Conservation (phyloP, 2,329 filamentous ascomycete species). For the Exophiala viscosa region DNA sequence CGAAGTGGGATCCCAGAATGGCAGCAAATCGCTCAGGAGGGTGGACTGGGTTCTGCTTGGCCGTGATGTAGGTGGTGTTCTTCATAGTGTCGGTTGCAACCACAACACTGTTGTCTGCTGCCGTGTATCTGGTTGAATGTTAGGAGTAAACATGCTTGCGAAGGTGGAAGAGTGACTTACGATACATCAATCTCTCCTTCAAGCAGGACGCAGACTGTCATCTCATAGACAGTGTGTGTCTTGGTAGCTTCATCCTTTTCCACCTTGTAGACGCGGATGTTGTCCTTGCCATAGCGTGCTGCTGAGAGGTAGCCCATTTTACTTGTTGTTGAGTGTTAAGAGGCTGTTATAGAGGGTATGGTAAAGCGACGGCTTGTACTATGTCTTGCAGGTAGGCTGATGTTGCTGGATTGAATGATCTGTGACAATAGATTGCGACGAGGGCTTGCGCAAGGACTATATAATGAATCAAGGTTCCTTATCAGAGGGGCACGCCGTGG, state of each 20-base stretch:
- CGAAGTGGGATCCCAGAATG: constrained; percentile 81
- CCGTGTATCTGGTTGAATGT: constrained; percentile 66
- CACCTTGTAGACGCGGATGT: constrained; percentile 96
- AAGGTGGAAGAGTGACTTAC: constrained; percentile 46
- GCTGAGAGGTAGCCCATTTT: constrained; percentile 39
- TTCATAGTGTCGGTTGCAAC: constrained; percentile 98
- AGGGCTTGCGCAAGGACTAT: neutral
- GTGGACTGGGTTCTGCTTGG: constrained; percentile 87
- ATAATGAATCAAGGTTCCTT: constrained; percentile 11
- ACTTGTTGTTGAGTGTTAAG: neutral
- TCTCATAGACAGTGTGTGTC: constrained; percentile 82
- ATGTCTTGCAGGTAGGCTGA: neutral
- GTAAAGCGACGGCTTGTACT: neutral
- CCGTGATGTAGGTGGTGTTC: constrained; percentile 92
- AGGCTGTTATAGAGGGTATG: neutral
- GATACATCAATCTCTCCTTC: constrained; percentile 87
- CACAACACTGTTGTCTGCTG: constrained; percentile 89
- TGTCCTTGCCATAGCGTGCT: constrained; percentile 68
- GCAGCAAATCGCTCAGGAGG: constrained; percentile 89
- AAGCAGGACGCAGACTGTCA: constrained; percentile 88
- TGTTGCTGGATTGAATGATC: neutral
- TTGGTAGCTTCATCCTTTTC: constrained; percentile 72
- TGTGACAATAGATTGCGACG: neutral
- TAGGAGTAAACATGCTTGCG: neutral
- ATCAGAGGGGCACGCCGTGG: constrained; percentile 12